Evolutionary conservation across 495 filamentous ascomycete species (phyloP).

Genomic region (Cercophora samala): DNA sequence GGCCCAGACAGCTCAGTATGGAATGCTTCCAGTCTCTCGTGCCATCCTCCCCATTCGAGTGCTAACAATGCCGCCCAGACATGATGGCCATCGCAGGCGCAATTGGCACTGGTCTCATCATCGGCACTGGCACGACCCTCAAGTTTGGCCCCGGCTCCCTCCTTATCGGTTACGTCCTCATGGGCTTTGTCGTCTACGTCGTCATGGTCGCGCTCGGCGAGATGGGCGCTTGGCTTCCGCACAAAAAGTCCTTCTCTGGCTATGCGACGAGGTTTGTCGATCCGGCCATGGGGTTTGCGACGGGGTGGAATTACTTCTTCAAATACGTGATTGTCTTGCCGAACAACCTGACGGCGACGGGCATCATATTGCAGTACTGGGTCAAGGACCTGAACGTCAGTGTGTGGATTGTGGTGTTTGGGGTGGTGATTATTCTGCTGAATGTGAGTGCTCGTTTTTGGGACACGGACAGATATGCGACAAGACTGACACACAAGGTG

Average conservation of each 20-base stretch:
- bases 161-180: slow-evolving; percentile 59
- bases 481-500: neutral
- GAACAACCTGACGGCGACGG: slow-evolving; percentile 73
- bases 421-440: slow-evolving; percentile 57
- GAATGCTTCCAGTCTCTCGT: neutral
- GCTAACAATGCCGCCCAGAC: slow-evolving; percentile 21
- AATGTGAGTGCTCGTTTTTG: slow-evolving; percentile 26
- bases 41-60: neutral
- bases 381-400: slow-evolving; percentile 62
- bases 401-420: slow-evolving; percentile 70
- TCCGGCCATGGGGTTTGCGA: slow-evolving; percentile 62
- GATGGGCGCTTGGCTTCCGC: slow-evolving; percentile 65
- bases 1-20: slow-evolving; percentile 37
- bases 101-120: slow-evolving; percentile 59
- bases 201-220: slow-evolving; percentile 53
- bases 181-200: slow-evolving; percentile 49
- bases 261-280: slow-evolving; percentile 77
- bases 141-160: slow-evolving; percentile 58
- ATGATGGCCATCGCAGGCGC: slow-evolving; percentile 83
- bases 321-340: slow-evolving; percentile 73
- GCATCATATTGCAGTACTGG: slow-evolving; percentile 72
- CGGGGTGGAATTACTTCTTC: slow-evolving; percentile 47
- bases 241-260: slow-evolving; percentile 55
- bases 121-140: slow-evolving; percentile 29
- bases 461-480: neutral